Conservation (phyloP, 2,329 filamentous ascomycete species). For the Aureobasidium uvarum region DNA sequence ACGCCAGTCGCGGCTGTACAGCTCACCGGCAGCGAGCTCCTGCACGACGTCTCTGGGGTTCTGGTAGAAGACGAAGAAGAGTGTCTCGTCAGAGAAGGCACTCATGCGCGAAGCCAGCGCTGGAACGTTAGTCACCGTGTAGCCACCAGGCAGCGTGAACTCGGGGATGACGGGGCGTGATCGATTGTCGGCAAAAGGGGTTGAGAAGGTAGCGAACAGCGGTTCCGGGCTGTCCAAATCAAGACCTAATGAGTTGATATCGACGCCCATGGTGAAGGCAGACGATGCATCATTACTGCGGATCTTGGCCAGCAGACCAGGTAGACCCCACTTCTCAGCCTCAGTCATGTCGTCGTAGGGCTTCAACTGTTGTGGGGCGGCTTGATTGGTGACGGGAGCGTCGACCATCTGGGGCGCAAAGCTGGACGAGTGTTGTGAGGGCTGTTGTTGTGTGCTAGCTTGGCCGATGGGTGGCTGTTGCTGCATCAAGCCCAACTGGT, state of each 20-base stretch:
- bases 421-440: slow-evolving; percentile 25
- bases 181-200: slow-evolving; percentile 60
- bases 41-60: slow-evolving; percentile 64
- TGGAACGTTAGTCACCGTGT: slow-evolving; percentile 65
- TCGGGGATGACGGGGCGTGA: slow-evolving; percentile 62
- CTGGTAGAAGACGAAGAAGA: slow-evolving; percentile 69
- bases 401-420: slow-evolving; percentile 26
- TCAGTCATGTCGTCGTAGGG: slow-evolving; percentile 56
- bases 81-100: slow-evolving; percentile 53
- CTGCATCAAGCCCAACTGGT: slow-evolving; percentile 26
- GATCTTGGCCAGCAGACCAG: slow-evolving; percentile 59
- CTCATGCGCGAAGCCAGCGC: slow-evolving; percentile 48
- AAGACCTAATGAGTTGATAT: slow-evolving; percentile 62
- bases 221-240: slow-evolving; percentile 57
- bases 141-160: slow-evolving; percentile 62
- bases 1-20: slow-evolving; percentile 55
- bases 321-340: slow-evolving; percentile 59
- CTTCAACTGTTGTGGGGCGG: slow-evolving; percentile 21
- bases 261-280: slow-evolving; percentile 61
- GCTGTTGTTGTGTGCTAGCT: slow-evolving; percentile 26
- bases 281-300: slow-evolving; percentile 43
- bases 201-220: slow-evolving; percentile 62
- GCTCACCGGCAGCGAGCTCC: slow-evolving; percentile 62
- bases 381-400: slow-evolving; percentile 25
- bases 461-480: slow-evolving; percentile 19